These are phyloP conservation scores for Beauveria australis DNA, from an alignment of 2,329 filamentous ascomycete genomes.

Conservation along the genomic window DNA sequence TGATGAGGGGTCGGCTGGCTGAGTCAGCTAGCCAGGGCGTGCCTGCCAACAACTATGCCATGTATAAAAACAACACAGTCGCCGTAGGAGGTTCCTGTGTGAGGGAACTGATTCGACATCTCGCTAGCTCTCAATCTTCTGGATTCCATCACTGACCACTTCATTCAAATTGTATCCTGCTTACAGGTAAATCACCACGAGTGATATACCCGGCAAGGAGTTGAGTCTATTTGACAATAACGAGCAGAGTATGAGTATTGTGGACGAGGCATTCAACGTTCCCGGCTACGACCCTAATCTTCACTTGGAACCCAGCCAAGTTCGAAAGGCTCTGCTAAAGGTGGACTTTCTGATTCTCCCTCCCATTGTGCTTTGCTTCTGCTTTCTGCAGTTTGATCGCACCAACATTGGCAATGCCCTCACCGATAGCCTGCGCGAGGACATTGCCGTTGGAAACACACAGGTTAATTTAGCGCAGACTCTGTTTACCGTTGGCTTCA, in stretches of 20 bases:
- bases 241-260: slow-evolving; percentile 12
- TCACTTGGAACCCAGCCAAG: slow-evolving; percentile 10
- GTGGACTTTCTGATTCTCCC: slow-evolving; percentile 22
- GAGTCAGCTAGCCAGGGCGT: too few relatives aligned
- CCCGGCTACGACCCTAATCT: slow-evolving; percentile 19
- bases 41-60: too few relatives aligned
- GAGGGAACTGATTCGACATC: too few relatives aligned
- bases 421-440: slow-evolving; percentile 40
- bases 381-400: slow-evolving; percentile 25
- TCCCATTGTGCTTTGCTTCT: slow-evolving; percentile 24
- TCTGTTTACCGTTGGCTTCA: slow-evolving; percentile 40
- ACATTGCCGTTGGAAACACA: slow-evolving; percentile 39
- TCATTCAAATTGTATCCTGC: too few relatives aligned
- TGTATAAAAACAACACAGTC: too few relatives aligned
- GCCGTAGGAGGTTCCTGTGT: too few relatives aligned
- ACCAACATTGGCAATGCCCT: slow-evolving; percentile 41
- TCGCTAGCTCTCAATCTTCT: too few relatives aligned
- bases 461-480: slow-evolving; percentile 46
- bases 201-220: too few relatives aligned
- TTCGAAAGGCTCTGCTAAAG: slow-evolving; percentile 14
- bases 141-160: too few relatives aligned
- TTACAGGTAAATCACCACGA: too few relatives aligned
- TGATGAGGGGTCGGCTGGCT: too few relatives aligned
- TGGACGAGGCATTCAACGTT: slow-evolving; percentile 15
- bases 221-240: not conserved